These are phyloP conservation scores for Eremothecium coryli DNA, from an alignment of 1,139 yeast genomes.

Conservation along the genomic window DNA sequence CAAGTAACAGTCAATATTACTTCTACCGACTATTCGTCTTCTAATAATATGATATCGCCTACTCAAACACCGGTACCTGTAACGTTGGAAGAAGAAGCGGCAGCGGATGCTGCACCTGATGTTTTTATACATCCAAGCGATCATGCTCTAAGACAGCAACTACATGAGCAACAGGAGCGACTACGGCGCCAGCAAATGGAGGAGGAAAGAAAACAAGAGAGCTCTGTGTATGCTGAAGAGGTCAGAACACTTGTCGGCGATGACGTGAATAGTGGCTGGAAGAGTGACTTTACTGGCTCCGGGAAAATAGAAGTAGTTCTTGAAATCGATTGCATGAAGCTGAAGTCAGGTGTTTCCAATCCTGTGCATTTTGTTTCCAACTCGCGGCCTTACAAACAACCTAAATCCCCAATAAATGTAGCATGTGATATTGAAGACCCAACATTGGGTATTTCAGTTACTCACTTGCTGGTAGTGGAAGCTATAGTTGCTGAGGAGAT, in stretches of 20 bases:
- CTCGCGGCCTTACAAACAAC: slow-evolving; percentile 21
- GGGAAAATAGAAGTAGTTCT: slow-evolving; percentile 75
- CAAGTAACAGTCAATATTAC: slow-evolving; percentile 29
- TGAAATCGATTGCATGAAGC: slow-evolving; percentile 48
- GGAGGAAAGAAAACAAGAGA: slow-evolving; percentile 29
- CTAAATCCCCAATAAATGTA: slow-evolving; percentile 40
- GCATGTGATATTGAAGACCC: slow-evolving; percentile 81
- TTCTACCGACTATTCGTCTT: not conserved
- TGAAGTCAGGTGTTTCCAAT: slow-evolving; percentile 47
- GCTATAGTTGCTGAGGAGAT: slow-evolving; percentile 89
- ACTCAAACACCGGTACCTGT: no score
- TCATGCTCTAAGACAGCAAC: slow-evolving; percentile 33
- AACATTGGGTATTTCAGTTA: slow-evolving; percentile 62
- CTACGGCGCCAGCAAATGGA: slow-evolving; percentile 27
- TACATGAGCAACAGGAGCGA: slow-evolving; percentile 28
- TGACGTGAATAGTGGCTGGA: slow-evolving; percentile 86
- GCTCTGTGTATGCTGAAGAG: slow-evolving; percentile 57
- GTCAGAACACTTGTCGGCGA: slow-evolving; percentile 65
- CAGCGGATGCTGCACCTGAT: slow-evolving; percentile 13
- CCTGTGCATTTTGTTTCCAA: slow-evolving; percentile 31
- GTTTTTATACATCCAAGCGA: slow-evolving; percentile 34
- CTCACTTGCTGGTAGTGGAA: slow-evolving; percentile 72
- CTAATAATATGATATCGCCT: no score
- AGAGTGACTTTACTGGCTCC: slow-evolving; percentile 68
- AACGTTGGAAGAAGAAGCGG: slow-evolving; percentile 17